A percentile compares a stretch with the other conserved stretches of the same genome.
phyloP scores from a whole-genome alignment of 1,284 basidiomycete species.

The Trichosporon ovoides region DNA sequence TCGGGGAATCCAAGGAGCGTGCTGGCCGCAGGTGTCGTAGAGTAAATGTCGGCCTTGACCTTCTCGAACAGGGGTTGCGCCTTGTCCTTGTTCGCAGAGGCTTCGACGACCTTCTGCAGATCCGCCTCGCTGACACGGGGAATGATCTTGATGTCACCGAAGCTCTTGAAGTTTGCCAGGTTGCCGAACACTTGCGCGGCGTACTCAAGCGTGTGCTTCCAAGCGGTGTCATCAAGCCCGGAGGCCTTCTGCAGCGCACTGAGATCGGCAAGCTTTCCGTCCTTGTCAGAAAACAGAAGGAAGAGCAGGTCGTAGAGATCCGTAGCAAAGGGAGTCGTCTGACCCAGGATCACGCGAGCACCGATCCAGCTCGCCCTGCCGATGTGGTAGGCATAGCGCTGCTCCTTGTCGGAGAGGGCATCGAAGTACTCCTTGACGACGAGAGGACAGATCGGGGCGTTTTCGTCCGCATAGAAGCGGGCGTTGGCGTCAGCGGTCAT shows the following conservation, averaged over 20 bases:
- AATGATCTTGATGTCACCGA: constrained; percentile 22
- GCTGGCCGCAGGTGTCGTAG: constrained; percentile 8
- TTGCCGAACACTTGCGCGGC: constrained; percentile 17
- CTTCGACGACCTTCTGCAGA: constrained; percentile 15
- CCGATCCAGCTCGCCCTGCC: constrained; percentile 18
- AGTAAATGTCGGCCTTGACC: constrained; percentile 18
- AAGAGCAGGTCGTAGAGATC: constrained; percentile 18
- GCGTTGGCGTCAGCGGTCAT: constrained; percentile 1
- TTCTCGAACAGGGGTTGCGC: constrained; percentile 13
- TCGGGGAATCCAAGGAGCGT: constrained; percentile 22
- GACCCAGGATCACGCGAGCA: constrained; percentile 18
- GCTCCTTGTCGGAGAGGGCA: constrained; percentile 12
- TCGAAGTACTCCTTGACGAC: constrained; percentile 21
- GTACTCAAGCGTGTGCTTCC: constrained; percentile 17
- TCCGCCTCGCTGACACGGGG: constrained; percentile 10
- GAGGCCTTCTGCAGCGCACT: constrained; percentile 3
- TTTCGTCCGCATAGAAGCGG: constrained; percentile 20
- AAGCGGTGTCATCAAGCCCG: constrained; percentile 12
- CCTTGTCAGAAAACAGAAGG: constrained; percentile 5
- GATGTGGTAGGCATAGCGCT: constrained; percentile 21
- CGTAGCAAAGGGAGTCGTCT: constrained; percentile 17
- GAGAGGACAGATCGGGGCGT: constrained; percentile 22
- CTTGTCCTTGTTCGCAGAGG: constrained; percentile 4
- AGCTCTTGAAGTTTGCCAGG: constrained; percentile 22
- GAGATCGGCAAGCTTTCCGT: constrained; percentile 15